Evolutionary conservation across 768 basidiomycete genomes (phyloP).

Genomic region (Calocybe cyanea): DNA sequence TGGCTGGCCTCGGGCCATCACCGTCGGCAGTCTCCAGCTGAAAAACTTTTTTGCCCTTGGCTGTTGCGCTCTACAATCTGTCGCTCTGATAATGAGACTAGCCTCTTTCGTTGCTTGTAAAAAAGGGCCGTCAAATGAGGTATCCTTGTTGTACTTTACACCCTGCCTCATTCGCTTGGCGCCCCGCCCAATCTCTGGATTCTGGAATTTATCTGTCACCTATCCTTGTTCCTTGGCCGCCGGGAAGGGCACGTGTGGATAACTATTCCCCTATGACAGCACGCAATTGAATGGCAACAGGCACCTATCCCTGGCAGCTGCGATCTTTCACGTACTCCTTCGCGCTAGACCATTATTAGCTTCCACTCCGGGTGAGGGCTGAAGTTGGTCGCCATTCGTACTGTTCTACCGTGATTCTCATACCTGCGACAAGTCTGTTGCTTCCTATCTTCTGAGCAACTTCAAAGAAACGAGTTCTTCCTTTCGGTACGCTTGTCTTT

Average conservation of each 20-base stretch:
- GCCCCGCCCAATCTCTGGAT: constrained; percentile 1
- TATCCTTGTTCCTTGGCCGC: constrained; percentile 1
- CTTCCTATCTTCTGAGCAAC: no score
- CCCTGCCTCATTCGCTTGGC: background rate
- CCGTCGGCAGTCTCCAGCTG: background rate
- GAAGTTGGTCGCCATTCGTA: no score
- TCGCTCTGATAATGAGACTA: background rate
- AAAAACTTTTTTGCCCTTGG: background rate
- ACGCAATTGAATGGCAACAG: background rate
- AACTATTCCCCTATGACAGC: background rate
- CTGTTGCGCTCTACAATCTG: background rate
- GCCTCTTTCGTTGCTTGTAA: constrained; percentile 4
- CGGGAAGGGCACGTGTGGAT: background rate
- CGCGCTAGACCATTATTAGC: constrained; percentile 4
- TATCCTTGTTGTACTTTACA: constrained; percentile 8
- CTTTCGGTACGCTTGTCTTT: background rate
- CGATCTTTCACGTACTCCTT: background rate
- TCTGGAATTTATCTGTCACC: background rate
- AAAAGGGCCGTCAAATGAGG: constrained; percentile 3
- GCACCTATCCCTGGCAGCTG: constrained; percentile 3
- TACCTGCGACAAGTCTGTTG: no score
- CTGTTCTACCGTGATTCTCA: no score
- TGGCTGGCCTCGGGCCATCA: background rate
- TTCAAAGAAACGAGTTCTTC: no score
- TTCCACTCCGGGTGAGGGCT: background rate